A percentile compares a stretch with the other conserved stretches of the same genome.
These are phyloP conservation scores for Mycena metata DNA, from an alignment of 768 basidiomycete genomes.

Conservation along the genomic window DNA sequence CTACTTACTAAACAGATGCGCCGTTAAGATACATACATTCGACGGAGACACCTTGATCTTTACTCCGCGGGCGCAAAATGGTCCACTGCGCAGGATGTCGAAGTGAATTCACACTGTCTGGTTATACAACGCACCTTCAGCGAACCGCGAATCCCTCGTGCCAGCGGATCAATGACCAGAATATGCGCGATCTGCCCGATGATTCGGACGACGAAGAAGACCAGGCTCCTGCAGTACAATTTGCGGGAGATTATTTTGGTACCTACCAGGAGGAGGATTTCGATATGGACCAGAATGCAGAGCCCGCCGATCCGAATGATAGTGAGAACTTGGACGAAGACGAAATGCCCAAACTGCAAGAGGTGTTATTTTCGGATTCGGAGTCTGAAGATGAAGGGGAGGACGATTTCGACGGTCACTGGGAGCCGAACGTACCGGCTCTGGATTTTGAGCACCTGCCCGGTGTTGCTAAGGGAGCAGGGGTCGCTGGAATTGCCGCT, in stretches of 20 bases:
- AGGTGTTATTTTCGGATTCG: neutral
- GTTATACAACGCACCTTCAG: conserved; percentile 12
- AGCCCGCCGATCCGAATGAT: conserved; percentile 2
- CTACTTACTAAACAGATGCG: no score
- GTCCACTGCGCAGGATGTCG: conserved; percentile 1
- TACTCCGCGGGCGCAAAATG: neutral
- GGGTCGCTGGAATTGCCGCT: no score
- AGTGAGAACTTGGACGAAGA: neutral
- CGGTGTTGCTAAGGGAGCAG: no score
- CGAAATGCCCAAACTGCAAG: neutral
- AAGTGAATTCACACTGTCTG: conserved; percentile 4
- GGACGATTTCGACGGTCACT: neutral
- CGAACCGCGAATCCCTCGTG: conserved; percentile 6
- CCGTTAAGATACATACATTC: no score
- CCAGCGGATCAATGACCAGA: neutral
- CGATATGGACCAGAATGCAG: conserved; percentile 16
- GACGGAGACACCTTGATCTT: neutral
- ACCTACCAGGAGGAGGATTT: conserved; percentile 18
- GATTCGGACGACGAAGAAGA: conserved; percentile 2
- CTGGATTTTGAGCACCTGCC: no score
- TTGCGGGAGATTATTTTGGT: conserved; percentile 8
- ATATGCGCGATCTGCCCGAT: neutral
- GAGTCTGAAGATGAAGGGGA: neutral
- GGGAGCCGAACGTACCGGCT: conserved; percentile 4
- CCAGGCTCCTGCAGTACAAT: neutral